Evolutionary conservation across 2,329 filamentous ascomycete genomes (phyloP), one percentile per base, ranked within the genome.

Genomic region (Botryotinia globosa): DNA sequence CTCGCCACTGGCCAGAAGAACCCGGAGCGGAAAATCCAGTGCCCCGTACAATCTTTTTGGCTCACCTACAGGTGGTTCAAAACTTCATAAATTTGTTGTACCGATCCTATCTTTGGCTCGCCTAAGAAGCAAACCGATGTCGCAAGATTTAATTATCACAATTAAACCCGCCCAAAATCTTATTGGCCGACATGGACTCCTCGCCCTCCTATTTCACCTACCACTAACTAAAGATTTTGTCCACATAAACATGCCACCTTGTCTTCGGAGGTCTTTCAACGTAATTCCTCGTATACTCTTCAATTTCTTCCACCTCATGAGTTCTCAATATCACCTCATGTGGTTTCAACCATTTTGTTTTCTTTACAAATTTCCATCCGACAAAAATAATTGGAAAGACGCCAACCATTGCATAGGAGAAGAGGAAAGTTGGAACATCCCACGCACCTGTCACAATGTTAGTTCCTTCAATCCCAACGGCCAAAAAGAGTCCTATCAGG

Each of bases 341-440:
- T 0, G 86, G 82, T 71, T 82, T 84, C 65, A 84, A 77, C 77
- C 84, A 85, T 74, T 86, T 87, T 0, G 88, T 89, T 77, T 83
- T 85, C 78, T 90, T 87, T 70, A 87, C 63, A 0, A 89, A 22
- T 79, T 91, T 92, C 87, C 89, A 91, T 1, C 84, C 85, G 2
- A 89, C 58, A 77, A 86, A 91, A 18, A 91, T 81, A 3, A 88
- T 75, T 0, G 87, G 88, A 76, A 90, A 90, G 20, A 91, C 78
- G 18, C 84, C 86, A 70, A 90, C 85, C 87, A 90, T 90, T 59
- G 86, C 85, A 79, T 59, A 85, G 63, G 85, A 87, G 78, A 90
- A 90, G 69, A 91, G 81, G 78, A 91, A 91, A 0, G 85, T 87
- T 3, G 87, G 85, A 7, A 90, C 80, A 74, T 87, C 84, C 89